Percentiles rank a stretch among this genome's conserved stretches.
These are phyloP conservation scores for Trichoderma gamsii DNA, from an alignment of 495 filamentous ascomycete genomes.

Conservation along the genomic window DNA sequence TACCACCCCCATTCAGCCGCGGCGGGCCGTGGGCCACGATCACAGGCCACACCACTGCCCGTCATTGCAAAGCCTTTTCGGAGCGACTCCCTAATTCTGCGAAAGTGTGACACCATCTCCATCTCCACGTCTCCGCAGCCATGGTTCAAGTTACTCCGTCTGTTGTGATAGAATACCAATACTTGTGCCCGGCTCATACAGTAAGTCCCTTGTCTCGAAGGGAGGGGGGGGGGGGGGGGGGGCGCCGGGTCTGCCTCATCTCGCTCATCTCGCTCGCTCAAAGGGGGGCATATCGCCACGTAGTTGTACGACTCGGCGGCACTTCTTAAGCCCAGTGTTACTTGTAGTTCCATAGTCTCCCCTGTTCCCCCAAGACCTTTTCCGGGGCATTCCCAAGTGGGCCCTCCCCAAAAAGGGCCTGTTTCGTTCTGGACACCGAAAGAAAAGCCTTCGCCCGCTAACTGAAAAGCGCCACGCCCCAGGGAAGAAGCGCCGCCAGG, in stretches of 20 bases:
- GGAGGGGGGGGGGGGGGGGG: not conserved
- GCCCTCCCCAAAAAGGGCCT: not conserved
- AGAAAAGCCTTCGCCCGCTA: slow-evolving; percentile 8
- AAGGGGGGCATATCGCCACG: too few species aligned
- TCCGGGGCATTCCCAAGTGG: not conserved
- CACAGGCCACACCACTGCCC: slow-evolving; percentile 14
- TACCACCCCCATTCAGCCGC: slow-evolving; percentile 14
- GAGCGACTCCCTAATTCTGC: slow-evolving; percentile 2
- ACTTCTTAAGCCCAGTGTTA: slow-evolving; percentile 3
- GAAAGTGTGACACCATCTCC: slow-evolving; percentile 2
- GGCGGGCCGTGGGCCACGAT: slow-evolving; percentile 12
- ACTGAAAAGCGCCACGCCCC: slow-evolving; percentile 1
- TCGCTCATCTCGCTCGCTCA: not conserved
- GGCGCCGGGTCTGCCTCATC: not conserved
- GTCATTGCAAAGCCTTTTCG: not conserved
- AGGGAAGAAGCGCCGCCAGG: slow-evolving; percentile 7
- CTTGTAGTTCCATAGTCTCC: not conserved
- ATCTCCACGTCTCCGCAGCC: not conserved
- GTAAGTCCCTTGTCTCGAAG: not conserved
- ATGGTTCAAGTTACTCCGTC: not conserved
- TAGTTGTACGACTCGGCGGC: not conserved
- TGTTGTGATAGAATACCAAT: not conserved
- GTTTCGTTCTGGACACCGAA: slow-evolving; percentile 14
- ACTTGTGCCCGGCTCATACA: not conserved
- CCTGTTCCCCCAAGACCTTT: not conserved